Base-by-base conservation (phyloP, 768 basidiomycete genomes). In the Leccinum uliginosum region DNA sequence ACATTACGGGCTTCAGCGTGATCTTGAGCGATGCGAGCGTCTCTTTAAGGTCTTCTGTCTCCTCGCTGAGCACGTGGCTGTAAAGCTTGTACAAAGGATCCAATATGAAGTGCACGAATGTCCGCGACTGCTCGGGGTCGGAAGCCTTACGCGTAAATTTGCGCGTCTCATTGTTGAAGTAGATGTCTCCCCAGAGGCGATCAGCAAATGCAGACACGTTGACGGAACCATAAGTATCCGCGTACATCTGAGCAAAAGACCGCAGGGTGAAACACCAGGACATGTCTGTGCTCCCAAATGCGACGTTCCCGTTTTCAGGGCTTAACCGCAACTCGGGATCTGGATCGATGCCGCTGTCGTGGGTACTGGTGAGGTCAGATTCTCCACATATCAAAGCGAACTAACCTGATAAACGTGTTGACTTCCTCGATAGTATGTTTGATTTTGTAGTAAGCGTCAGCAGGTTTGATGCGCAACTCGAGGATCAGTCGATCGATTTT, bases 361-460 rank as follows among this genome's bases (percentile, higher is more conserved):
- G 38, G 21, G 57, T 40, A 54, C 34, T 23, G 17, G 44, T 56
- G 11, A 58, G 58, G 3, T 9, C 4, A 34, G 48, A 4, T 50
- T 46, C 21, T 35, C 51, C 8, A 35, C 11, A 29, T 12, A 47
- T 21, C 15, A 44, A 53, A 53, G 3, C 15, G 21, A 56, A 65
- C 78, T 59, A 55, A 93, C 92, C 92, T 89, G 69, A 99, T 98
- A 72, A 95, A 88, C 1, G 87, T 91, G 71, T 99, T 99, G 52
- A 99, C 87, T 72, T 99, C 97, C 70, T 99, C 97, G 54, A 99
- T 96, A 2, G 95, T 98, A 70, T 98, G 96, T 72, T 93, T 96
- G 62, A 99, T 93, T 80, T 99, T 99, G 77, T 95, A 98, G 77
- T 92, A 99, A 0, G 97, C 97, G 66, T 99, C 97, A 43, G 86